A percentile compares a stretch with the other conserved stretches of the same genome.
Evolutionary conservation across 805 yeast genomes (phyloP).

Genomic region (Candida ascalaphidarum): DNA sequence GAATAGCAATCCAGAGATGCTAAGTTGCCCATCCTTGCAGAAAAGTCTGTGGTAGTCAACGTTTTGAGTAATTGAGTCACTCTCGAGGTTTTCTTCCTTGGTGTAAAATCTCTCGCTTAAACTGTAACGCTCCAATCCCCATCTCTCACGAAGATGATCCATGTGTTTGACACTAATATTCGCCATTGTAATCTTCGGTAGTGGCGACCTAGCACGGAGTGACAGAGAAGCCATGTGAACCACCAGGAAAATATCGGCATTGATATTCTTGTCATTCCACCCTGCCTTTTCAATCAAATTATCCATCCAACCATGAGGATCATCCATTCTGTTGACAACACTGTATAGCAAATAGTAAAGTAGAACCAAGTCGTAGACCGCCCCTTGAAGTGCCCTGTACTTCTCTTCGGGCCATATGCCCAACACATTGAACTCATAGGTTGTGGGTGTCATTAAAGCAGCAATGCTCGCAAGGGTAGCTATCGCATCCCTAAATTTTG

Average conservation of each 20-base stretch:
- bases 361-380: constrained; percentile 16
- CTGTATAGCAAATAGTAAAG: constrained; percentile 15
- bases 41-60: constrained; percentile 17
- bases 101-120: constrained; percentile 17
- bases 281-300: constrained; percentile 19
- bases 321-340: constrained; percentile 16
- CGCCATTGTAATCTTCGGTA: constrained; percentile 25
- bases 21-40: constrained; percentile 22
- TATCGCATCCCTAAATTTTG: constrained; percentile 12
- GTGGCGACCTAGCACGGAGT: constrained; percentile 12
- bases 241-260: constrained; percentile 19
- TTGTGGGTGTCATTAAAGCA: constrained; percentile 14
- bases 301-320: constrained; percentile 18
- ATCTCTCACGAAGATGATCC: constrained; percentile 15
- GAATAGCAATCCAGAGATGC: constrained; percentile 17
- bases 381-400: constrained; percentile 13
- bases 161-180: constrained; percentile 21
- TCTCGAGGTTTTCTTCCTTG: constrained; percentile 3
- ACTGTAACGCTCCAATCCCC: constrained; percentile 17
- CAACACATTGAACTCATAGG: constrained; percentile 19
- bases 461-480: constrained; percentile 12
- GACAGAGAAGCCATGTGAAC: constrained; percentile 23
- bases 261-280: constrained; percentile 18
- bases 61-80: constrained; percentile 6
- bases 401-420: constrained; percentile 24